Base-by-base conservation (phyloP, 75 land plant species). In the Pseudotsuga menziesii region DNA sequence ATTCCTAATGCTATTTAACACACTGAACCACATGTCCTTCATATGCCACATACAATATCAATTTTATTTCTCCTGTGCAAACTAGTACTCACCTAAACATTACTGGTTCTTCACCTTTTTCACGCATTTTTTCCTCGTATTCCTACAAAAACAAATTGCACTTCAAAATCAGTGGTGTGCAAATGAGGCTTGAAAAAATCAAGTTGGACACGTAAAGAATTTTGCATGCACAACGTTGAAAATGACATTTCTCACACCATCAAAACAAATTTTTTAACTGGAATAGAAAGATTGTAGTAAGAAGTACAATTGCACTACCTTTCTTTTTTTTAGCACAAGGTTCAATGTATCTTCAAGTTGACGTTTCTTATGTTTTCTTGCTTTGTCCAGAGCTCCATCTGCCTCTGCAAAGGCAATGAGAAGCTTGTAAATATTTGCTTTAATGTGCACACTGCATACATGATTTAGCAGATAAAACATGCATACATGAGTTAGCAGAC, bases 351-450 rank as follows among this genome's bases (percentile, higher is more conserved):
- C 99, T 79, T 97, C 99, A 78, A 97, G 98, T 78, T 97, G 99
- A 27, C 99, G 83, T 73, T 97, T 97, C 75, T 97, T 97, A 82
- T 97, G 99, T 74, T 97, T 91, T 78, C 99, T 89, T 54, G 99
- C 98, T 82, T 97, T 97, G 80, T 97, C 99, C 64, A 97, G 78
- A 58, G 99, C 99, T 78, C 99, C 99, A 83, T 97, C 99, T 58
- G 98, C 99, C 82, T 97, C 99, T 97, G 95, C 73, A 88, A 8
- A 41, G 26, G 48, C 35, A 74, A 58, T 69, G 27, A 29, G 27
- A 76, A 15, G 16, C 26, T 41, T 75, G 25, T 56, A 7, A 76
- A 36, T 70, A 41, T 76, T 61, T 3, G 36, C 36, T 39, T 32
- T 7, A 19, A 69, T 4, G 1, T 35, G 6, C 9, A 7, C 16